Evolutionary conservation across 208 protist species (phyloP), one percentile per base, ranked within the genome.

Genomic region (Trypanosoma brucei): DNA sequence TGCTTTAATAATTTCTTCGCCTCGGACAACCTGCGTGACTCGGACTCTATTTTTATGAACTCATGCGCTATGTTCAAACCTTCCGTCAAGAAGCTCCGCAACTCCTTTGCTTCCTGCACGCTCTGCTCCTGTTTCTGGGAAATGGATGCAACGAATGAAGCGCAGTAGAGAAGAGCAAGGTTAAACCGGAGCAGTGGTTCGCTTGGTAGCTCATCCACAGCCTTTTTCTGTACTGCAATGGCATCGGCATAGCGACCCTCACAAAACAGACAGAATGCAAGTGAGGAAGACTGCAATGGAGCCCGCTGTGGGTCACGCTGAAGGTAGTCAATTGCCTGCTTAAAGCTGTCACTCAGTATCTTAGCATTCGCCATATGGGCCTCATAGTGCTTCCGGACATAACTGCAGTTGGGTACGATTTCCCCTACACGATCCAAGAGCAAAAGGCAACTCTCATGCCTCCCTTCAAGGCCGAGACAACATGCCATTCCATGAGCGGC

Each of bases 401-500:
- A 79, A 9, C 63, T 36, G 40, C 64, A 76, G 48, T 92, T 91
- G n/a, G 85, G 68, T 48, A 60, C 61, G 49, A 88, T 76, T 66
- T 89, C 85, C 37, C 80, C 76, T 31, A 95, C 79, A 39, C 75
- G 76, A 53, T 91, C 75, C 45, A 95, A 72, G 34, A 92, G 68
- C 22, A 77, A 83, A 71, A 91, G 81, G 30, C 75, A 84, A 8
- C 60, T 73, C 45, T 91, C 82, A 61, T 75, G 71, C 44, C 83
- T 55, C 8, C 68, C 71, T 64, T 86, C 82, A 0, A 92, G 62
- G 22, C 79, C 85, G 34, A 91, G 62, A 75, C 88, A 95, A 72
- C 85, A 95, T 44, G 85, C 85, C 44, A 91, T 65, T 37, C 88
- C 88, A 68, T 95, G 88, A 3, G 84, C 85, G 0, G 85, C 88